Base-by-base conservation (phyloP, 75 land plant genomes). In the Ceratopteris richardii region DNA sequence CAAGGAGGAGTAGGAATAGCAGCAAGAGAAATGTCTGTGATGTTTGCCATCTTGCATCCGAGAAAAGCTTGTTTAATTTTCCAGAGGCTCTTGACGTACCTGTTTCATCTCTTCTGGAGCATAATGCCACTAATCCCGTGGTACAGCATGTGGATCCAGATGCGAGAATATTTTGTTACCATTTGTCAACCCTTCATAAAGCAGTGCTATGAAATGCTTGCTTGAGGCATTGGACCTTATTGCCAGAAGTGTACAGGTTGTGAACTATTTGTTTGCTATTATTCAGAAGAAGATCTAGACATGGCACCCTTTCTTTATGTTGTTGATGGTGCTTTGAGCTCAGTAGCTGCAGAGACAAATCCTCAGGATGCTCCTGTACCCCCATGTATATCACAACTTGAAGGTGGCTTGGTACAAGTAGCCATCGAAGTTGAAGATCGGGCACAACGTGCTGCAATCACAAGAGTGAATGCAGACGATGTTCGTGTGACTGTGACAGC, bases 311-410 rank as follows among this genome's bases (percentile, higher is more conserved):
- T 77, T 74, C 76, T 95, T 11, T 95, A 90, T 67, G 79, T 95
- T 63, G 81, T 85, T 57, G 99, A 95, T 70, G 99, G 99, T 76
- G 96, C 97, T 56, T 80, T 95, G 19, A 90, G 92, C 80, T 86
- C 99, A 59, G 81, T 95, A 59, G 97, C 88, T 56, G 96, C 99
- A 47, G 99, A 95, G 66, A 95, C 97, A 18, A 95, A 95, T 56
- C 99, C 97, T 42, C 97, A 95, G 99, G 97, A 95, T 86, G 99
- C 97, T 62, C 97, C 99, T 57, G 88, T 95, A 1, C 99, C 99
- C 22, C 99, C 97, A 29, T 95, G 99, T 59, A 95, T 95, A 68
- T 86, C 99, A 30, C 99, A 86, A 58, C 44, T 86, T 30, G 97
- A 95, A 62, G 97, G 99, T 40, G 97, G 99, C 27, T 78, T 94